A percentile compares a stretch with the other conserved stretches of the same genome.
Evolutionary conservation across 139 green algal species (phyloP).

Genomic region (Chlamydomonas applanata): DNA sequence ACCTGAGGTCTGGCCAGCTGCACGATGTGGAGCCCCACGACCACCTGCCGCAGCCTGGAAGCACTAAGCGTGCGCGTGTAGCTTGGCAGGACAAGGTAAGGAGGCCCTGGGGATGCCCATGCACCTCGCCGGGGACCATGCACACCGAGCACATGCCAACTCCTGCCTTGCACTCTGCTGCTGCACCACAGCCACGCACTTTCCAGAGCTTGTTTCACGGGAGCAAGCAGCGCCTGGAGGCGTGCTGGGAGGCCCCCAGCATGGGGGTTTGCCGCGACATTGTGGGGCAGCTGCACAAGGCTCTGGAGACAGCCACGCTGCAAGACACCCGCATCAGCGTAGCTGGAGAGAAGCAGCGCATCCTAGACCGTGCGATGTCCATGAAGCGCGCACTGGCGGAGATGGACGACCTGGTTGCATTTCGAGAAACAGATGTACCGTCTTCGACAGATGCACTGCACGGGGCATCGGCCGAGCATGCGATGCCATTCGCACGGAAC

Average conservation of each 20-base stretch:
- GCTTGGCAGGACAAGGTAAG: constrained; percentile 11
- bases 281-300: background rate
- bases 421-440: too few species aligned
- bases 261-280: background rate
- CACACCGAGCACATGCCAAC: background rate
- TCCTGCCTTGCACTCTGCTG: background rate
- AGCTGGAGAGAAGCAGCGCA: constrained; percentile 6
- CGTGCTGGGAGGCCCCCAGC: background rate
- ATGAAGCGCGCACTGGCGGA: background rate
- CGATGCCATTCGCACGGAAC: too few species aligned
- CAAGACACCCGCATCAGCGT: background rate
- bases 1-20: background rate
- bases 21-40: constrained; percentile 5
- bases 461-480: too few species aligned
- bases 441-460: too few species aligned
- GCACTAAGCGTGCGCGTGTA: background rate
- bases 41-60: constrained; percentile 3
- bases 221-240: constrained; percentile 2
- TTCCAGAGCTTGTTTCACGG: background rate
- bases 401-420: too few species aligned
- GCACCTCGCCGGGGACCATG: background rate
- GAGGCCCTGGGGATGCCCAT: background rate
- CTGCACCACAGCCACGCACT: background rate
- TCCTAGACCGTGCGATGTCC: background rate
- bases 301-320: background rate